A percentile compares a stretch with the other conserved stretches of the same genome.
phyloP scores from a whole-genome alignment of 257 asterid genomes.

The Solanum stenotomum region DNA sequence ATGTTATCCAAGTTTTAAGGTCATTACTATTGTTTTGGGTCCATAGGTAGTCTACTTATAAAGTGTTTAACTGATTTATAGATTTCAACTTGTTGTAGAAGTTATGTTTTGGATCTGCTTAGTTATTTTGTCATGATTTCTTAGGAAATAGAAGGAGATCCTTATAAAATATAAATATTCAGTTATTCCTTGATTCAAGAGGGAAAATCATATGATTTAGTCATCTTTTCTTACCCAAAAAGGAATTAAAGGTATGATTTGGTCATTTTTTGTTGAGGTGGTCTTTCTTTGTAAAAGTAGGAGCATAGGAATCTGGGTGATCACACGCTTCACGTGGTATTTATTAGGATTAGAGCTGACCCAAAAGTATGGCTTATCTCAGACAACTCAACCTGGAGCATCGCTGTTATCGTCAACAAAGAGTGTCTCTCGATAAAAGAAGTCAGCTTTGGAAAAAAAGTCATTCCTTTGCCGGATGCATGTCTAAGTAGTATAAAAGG shows the following conservation, averaged over 20 bases:
- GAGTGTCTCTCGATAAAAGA: neutral
- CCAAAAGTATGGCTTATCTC: neutral
- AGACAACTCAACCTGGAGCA: neutral
- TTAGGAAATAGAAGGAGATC: neutral
- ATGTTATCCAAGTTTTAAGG: neutral
- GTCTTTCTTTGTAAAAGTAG: neutral
- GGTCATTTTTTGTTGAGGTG: neutral
- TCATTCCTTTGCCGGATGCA: neutral
- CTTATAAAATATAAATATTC: neutral
- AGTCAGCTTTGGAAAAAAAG: neutral
- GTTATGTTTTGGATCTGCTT: neutral
- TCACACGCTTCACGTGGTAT: neutral
- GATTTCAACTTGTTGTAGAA: neutral
- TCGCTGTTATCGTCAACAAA: neutral
- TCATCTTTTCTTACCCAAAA: neutral
- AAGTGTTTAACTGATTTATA: neutral
- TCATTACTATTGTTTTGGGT: neutral
- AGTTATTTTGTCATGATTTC: neutral
- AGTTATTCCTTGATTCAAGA: neutral
- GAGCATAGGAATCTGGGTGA: neutral
- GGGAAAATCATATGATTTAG: neutral
- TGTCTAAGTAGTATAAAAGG: neutral
- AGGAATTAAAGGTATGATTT: neutral
- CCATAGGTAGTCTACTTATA: neutral
- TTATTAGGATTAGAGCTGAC: neutral